Evolutionary conservation across 345 rosid genomes (phyloP).

Genomic region (Euphorbia tirucalli): DNA sequence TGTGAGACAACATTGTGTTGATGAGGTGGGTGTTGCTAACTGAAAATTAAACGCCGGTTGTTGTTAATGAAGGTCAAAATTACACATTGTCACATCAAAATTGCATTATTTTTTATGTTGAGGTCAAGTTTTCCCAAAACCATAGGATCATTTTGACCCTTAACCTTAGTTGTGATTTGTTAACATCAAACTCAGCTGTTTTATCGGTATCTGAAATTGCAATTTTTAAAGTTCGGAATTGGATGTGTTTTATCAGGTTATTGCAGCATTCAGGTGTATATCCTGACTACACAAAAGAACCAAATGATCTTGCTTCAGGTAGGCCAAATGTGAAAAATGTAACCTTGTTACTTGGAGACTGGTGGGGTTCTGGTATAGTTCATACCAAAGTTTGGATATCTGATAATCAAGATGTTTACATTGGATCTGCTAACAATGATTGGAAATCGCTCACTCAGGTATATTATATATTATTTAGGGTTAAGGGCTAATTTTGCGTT

Average conservation of each 20-base stretch:
- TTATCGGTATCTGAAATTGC: too few relatives aligned
- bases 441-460: conserved; percentile 98
- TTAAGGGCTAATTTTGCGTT: not conserved
- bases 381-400: conserved; percentile 95
- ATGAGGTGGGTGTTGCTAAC: too few relatives aligned
- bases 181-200: too few relatives aligned
- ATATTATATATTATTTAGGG: not conserved
- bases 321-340: conserved; percentile 65
- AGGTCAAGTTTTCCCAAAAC: too few relatives aligned
- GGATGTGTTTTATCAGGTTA: conserved; percentile 37
- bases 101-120: too few relatives aligned
- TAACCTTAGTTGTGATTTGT: too few relatives aligned
- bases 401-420: conserved; percentile 63
- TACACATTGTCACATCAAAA: too few relatives aligned
- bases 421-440: conserved; percentile 89
- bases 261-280: conserved; percentile 75
- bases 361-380: conserved; percentile 89
- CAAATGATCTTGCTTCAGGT: conserved; percentile 62
- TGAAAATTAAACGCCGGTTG: too few relatives aligned
- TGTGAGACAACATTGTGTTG: too few relatives aligned
- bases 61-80: too few relatives aligned
- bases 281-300: conserved; percentile 68
- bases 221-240: too few relatives aligned
- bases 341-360: conserved; percentile 56
- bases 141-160: too few relatives aligned